Percentiles rank a stretch among this genome's conserved stretches.
phyloP scores from a whole-genome alignment of 495 filamentous ascomycete species.

The Trichoderma virens region DNA sequence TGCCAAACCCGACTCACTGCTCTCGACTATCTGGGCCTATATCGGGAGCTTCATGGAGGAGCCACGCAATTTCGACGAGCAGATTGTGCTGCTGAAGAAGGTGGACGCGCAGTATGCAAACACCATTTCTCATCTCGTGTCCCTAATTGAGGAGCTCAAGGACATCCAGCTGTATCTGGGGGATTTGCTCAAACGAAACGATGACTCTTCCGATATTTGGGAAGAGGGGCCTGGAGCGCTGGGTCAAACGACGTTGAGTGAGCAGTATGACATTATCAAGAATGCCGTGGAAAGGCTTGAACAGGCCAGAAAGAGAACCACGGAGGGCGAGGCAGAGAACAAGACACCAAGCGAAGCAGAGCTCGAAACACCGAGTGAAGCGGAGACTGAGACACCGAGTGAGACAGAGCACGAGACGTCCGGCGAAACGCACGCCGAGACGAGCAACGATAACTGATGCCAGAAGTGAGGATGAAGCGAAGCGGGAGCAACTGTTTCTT shows the following conservation, averaged over 20 bases:
- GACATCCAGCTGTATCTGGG: slow-evolving; percentile 59
- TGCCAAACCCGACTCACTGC: slow-evolving; percentile 48
- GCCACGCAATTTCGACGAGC: slow-evolving; percentile 47
- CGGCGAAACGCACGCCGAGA: not conserved
- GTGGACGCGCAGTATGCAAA: slow-evolving; percentile 51
- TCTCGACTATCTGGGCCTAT: slow-evolving; percentile 60
- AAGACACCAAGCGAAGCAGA: slow-evolving; percentile 21
- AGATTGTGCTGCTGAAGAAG: slow-evolving; percentile 49
- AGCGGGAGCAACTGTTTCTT: too few relatives aligned
- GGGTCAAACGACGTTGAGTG: slow-evolving; percentile 46
- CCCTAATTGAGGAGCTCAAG: slow-evolving; percentile 55
- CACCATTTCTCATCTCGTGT: slow-evolving; percentile 51
- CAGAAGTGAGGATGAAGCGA: too few relatives aligned
- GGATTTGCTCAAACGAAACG: slow-evolving; percentile 59
- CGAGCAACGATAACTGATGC: not conserved
- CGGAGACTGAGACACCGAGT: not conserved
- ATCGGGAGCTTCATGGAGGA: slow-evolving; percentile 54
- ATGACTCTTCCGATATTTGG: slow-evolving; percentile 45
- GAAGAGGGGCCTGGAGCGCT: slow-evolving; percentile 20
- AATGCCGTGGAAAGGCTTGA: slow-evolving; percentile 59
- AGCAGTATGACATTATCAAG: slow-evolving; percentile 64
- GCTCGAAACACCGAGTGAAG: not conserved
- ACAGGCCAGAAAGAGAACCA: slow-evolving; percentile 42
- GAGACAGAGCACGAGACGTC: not conserved
- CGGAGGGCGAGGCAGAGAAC: slow-evolving; percentile 49